Percentiles rank a stretch among this genome's conserved stretches.
Conservation (phyloP, 495 filamentous ascomycete genomes). For the Alectoria sarmentosa region DNA sequence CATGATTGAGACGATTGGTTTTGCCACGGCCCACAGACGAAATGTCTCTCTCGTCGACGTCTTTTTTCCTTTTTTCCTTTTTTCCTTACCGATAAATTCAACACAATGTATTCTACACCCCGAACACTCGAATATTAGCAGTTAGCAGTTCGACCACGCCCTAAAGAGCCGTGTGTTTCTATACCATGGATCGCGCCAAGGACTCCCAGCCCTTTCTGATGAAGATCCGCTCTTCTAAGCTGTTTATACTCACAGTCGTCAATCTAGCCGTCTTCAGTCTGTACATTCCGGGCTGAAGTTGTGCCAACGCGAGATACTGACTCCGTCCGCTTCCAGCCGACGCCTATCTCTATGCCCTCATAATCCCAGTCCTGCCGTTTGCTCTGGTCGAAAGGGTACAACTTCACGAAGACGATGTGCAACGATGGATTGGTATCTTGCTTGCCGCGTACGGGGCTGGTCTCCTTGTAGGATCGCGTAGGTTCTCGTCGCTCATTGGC, state of each 20-base stretch:
- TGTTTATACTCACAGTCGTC: conserved; percentile 13
- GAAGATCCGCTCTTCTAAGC: conserved; percentile 12
- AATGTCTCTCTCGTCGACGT: no score
- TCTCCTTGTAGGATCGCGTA: conserved; percentile 52
- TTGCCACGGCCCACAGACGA: no score
- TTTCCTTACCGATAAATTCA: no score
- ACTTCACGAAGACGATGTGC: conserved; percentile 27
- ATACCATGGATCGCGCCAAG: not conserved
- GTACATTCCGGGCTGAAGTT: not conserved
- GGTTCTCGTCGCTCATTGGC: conserved; percentile 20
- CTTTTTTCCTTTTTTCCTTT: no score
- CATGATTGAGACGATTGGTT: no score
- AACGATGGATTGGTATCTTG: conserved; percentile 67
- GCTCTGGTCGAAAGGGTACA: conserved; percentile 23
- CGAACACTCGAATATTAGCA: no score
- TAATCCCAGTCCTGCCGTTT: conserved; percentile 31
- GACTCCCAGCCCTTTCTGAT: not conserved
- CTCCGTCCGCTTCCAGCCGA: conserved; percentile 17
- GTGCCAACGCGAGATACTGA: not conserved
- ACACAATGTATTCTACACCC: no score
- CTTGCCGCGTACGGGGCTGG: conserved; percentile 68
- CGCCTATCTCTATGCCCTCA: conserved; percentile 30
- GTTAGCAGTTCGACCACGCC: not conserved
- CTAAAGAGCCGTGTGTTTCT: no score
- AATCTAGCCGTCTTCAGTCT: conserved; percentile 17